phyloP scores from a whole-genome alignment of 805 yeast species.

The Candida succiphila region DNA sequence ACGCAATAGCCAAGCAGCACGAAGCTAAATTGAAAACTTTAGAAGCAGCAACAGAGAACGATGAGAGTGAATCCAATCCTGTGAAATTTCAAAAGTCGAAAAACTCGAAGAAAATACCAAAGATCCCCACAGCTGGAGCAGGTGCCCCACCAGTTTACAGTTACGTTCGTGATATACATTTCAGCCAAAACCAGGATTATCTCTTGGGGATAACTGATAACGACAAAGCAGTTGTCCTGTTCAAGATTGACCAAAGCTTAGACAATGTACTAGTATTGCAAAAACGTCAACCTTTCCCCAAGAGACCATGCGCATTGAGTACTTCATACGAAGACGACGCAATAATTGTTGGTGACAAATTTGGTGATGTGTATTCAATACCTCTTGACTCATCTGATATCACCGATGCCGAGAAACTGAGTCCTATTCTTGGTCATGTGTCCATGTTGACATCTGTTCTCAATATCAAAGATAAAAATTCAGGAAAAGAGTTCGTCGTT shows the following conservation, averaged over 20 bases:
- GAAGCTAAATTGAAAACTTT: constrained; percentile 26
- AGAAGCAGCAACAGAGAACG: constrained; percentile 18
- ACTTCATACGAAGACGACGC: constrained; percentile 38
- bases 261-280: constrained; percentile 36
- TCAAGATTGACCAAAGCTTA: constrained; percentile 25
- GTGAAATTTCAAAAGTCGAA: constrained; percentile 23
- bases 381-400: constrained; percentile 28
- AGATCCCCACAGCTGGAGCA: constrained; percentile 52
- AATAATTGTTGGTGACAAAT: constrained; percentile 80
- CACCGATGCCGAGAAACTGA: constrained; percentile 26
- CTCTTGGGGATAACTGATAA: constrained; percentile 70
- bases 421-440: constrained; percentile 88
- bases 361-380: constrained; percentile 84
- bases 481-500: constrained; percentile 44
- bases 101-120: constrained; percentile 27
- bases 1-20: constrained; percentile 37
- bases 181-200: constrained; percentile 42
- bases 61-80: constrained; percentile 10
- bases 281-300: constrained; percentile 74
- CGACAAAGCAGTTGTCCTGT: constrained; percentile 70
- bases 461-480: constrained; percentile 26
- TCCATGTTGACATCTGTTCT: constrained; percentile 85
- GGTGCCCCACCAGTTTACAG: constrained; percentile 63
- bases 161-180: constrained; percentile 52
- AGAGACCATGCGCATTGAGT: constrained; percentile 83